Conservation (phyloP, 148 eudicot genomes). For the Rhododendron williamsianum region DNA sequence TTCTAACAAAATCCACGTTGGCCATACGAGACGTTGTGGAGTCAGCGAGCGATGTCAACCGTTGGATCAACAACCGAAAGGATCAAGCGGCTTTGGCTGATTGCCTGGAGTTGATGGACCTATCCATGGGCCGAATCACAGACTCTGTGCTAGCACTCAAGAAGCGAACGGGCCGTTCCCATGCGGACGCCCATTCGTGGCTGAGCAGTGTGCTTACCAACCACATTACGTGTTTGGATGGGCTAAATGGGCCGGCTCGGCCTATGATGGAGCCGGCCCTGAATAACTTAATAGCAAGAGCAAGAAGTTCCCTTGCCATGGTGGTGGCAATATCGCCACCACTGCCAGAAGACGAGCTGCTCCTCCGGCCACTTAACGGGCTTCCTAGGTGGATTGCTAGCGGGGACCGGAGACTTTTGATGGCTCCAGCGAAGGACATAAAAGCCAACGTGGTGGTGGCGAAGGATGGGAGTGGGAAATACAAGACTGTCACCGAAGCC, state of each 20-base stretch:
- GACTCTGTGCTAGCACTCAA: slow-evolving; percentile 23
- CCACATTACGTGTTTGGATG: slow-evolving; percentile 44
- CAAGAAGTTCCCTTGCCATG: slow-evolving; percentile 32
- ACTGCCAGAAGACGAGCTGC: background rate
- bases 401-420: slow-evolving; percentile 21
- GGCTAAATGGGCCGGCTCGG: slow-evolving; percentile 15
- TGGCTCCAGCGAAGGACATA: background rate
- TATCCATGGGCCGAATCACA: slow-evolving; percentile 23
- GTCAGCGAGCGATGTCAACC: background rate
- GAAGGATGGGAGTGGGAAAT: slow-evolving; percentile 37
- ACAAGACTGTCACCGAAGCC: slow-evolving; percentile 22
- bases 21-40: background rate
- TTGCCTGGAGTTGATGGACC: slow-evolving; percentile 36
- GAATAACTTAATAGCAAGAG: slow-evolving; percentile 30
- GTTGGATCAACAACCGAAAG: slow-evolving; percentile 12
- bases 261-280: slow-evolving; percentile 17
- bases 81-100: slow-evolving; percentile 25
- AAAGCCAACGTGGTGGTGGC: slow-evolving; percentile 35
- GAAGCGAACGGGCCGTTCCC: background rate
- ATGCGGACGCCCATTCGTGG: slow-evolving; percentile 38
- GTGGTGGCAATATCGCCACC: slow-evolving; percentile 22
- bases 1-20: slow-evolving; percentile 10
- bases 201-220: slow-evolving; percentile 46
- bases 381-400: slow-evolving; percentile 29
- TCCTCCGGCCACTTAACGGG: background rate